Evolutionary conservation across 1,139 yeast genomes (phyloP), one percentile per base, ranked within the genome.

Genomic region (Lodderomyces pseudojiufengensis): DNA sequence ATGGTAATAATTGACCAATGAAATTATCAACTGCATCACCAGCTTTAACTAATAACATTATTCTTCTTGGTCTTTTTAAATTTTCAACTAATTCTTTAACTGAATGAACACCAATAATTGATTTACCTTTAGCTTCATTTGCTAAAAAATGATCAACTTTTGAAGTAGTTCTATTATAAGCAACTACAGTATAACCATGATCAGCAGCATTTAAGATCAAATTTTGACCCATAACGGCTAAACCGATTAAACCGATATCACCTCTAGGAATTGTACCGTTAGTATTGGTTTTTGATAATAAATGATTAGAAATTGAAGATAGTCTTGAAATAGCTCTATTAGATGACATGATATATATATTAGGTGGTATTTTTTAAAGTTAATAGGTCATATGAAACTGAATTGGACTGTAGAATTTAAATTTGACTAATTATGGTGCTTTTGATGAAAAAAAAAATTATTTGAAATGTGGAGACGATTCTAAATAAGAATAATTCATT

Each of bases 141-240:
- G 61, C 94, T 58, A 92, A 62, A 71, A 92, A 92, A 55, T 84
- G 86, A 66, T 92, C 97, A 52, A 92, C 98, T 74, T 88, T 92
- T 40, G 95, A 68, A 43, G 82, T 88, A 46, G 97, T 90, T 80
- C 98, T 86, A 92, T 92, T 92, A 84, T 79, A 92, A 46, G 97
- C 97, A 55, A 87, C 96, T 55, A 92, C 98, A 51, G 95, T 86
- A 71, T 73, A 85, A 41, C 97, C 97, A 72, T 92, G 95, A 76
- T 92, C 98, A 54, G 97, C 97, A 58, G 94, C 95, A 70, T 92
- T 92, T 55, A 92, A 79, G 67, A 92, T 87, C 78, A 92, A 76
- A 80, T 92, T 92, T 69, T 90, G 97, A 70, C 98, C 98, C 98
- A 92, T 92, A 54, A 92, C 98, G 84, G 98, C 98, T 80, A 92